Conservation (phyloP, 805 yeast genomes). For the Yarrowia hollandica region DNA sequence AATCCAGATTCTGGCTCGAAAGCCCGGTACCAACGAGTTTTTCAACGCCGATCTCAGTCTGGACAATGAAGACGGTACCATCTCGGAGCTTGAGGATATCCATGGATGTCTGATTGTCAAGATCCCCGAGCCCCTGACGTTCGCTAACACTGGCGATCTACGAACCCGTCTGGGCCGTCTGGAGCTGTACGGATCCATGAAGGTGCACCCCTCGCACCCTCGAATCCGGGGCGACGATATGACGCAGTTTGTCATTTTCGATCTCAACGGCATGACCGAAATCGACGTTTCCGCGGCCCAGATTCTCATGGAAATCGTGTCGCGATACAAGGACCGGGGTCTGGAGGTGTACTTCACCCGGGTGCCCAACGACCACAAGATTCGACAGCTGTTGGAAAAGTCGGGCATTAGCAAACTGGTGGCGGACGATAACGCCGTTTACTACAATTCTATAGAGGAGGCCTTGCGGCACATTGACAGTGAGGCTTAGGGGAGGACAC, state of each 20-base stretch:
- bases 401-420: constrained; percentile 56
- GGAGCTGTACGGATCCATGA: constrained; percentile 73
- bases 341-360: constrained; percentile 63
- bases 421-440: constrained; percentile 36
- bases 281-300: constrained; percentile 82
- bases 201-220: constrained; percentile 74
- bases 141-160: constrained; percentile 80
- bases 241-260: constrained; percentile 65
- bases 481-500: constrained; percentile 30
- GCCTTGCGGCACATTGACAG: constrained; percentile 47
- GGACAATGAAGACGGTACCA: constrained; percentile 45
- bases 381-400: constrained; percentile 52
- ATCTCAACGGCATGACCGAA: constrained; percentile 76
- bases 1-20: constrained; percentile 76
- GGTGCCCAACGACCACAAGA: constrained; percentile 50
- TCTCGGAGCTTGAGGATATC: constrained; percentile 45
- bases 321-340: constrained; percentile 52
- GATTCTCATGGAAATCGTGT: constrained; percentile 61
- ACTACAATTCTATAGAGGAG: constrained; percentile 54
- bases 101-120: constrained; percentile 77
- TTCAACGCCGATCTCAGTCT: constrained; percentile 61
- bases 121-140: constrained; percentile 85
- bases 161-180: constrained; percentile 64
- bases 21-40: constrained; percentile 60
- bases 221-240: constrained; percentile 47